Evolutionary conservation across 1,139 yeast genomes (phyloP).

Genomic region (Geotrichum australiense): DNA sequence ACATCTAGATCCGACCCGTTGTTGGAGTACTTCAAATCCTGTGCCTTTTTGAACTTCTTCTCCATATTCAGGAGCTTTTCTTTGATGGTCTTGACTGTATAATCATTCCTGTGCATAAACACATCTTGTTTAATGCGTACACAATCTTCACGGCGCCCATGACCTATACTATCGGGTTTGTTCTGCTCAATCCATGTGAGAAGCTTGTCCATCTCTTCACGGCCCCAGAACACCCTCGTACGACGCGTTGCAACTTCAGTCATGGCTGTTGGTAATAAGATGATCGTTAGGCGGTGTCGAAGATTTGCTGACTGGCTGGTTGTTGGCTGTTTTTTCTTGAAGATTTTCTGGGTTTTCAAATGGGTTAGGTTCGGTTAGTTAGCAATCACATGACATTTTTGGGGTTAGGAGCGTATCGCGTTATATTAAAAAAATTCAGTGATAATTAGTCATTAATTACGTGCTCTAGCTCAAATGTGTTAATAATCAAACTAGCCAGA

Average conservation of each 20-base stretch:
- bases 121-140: conserved; percentile 17
- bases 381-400: too few species aligned
- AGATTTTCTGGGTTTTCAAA: too few species aligned
- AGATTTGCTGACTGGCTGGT: too few species aligned
- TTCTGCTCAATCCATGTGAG: conserved; percentile 17
- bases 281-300: too few species aligned
- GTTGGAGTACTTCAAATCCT: conserved; percentile 9
- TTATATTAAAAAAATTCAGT: too few species aligned
- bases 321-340: too few species aligned
- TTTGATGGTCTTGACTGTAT: conserved; percentile 17
- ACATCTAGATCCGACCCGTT: conserved; percentile 6
- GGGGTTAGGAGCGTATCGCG: too few species aligned
- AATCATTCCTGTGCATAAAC: conserved; percentile 15
- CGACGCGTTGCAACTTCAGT: conserved; percentile 9
- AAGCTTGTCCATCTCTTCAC: conserved; percentile 18
- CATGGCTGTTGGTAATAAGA: too few species aligned
- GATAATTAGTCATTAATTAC: too few species aligned
- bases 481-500: too few species aligned
- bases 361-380: too few species aligned
- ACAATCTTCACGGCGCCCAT: conserved; percentile 19
- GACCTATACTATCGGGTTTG: conserved; percentile 19
- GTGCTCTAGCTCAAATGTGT: too few species aligned
- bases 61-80: conserved; percentile 19
- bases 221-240: conserved; percentile 19
- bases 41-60: conserved; percentile 17